Percentiles rank a stretch among this genome's conserved stretches.
Conservation (phyloP, 768 basidiomycete species). For the Suillus placidus region DNA sequence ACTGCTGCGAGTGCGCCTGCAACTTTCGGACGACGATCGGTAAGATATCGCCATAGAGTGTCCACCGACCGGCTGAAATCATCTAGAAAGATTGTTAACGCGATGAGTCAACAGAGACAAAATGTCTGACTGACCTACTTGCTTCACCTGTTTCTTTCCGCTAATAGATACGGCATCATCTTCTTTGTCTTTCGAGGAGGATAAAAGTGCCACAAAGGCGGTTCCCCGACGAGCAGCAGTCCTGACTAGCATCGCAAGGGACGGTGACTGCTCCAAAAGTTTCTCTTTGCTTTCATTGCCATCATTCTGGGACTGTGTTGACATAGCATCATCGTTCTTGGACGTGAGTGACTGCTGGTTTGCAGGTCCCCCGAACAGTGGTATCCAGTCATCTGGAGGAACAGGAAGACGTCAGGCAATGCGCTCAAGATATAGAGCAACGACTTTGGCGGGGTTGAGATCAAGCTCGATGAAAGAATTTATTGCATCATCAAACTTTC, state of each 20-base stretch:
- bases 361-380: constrained; percentile 78
- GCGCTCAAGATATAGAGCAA: constrained; percentile 82
- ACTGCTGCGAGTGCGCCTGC: constrained; percentile 73
- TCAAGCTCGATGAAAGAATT: constrained; percentile 87
- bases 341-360: constrained; percentile 22
- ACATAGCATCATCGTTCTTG: constrained; percentile 29
- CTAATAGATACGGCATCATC: constrained; percentile 61
- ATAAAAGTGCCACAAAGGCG: constrained; percentile 52
- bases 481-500: constrained; percentile 76
- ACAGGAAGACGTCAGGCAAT: constrained; percentile 80
- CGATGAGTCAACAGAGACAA: constrained; percentile 1
- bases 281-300: constrained; percentile 28
- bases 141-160: constrained; percentile 37
- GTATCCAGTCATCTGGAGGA: constrained; percentile 73
- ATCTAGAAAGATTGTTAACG: constrained; percentile 42
- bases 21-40: constrained; percentile 88
- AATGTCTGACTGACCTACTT: constrained; percentile 33
- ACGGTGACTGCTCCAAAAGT: constrained; percentile 34
- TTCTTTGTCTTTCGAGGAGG: constrained; percentile 47
- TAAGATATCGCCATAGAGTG: constrained; percentile 82
- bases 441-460: constrained; percentile 90
- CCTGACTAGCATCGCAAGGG: constrained; percentile 45
- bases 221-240: constrained; percentile 44
- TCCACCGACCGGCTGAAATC: constrained; percentile 77
- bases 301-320: constrained; percentile 31